These are phyloP conservation scores for Trypanosoma scelopori DNA, from an alignment of 208 protist species.

Conservation along the genomic window DNA sequence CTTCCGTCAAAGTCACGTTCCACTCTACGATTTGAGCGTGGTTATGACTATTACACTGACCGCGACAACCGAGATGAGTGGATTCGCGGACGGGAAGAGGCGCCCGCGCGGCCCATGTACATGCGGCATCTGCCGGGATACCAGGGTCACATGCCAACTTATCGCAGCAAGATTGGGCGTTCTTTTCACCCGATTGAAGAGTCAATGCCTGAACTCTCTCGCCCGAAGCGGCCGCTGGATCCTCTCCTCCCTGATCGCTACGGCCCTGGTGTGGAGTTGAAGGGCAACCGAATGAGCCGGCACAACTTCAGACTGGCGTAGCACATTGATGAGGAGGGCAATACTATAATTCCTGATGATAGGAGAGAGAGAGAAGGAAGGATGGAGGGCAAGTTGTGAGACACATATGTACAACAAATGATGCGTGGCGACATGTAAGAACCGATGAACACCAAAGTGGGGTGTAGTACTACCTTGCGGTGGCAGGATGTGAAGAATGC, in stretches of 20 bases:
- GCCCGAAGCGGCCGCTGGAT: slow-evolving; percentile 37
- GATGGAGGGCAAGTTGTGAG: slow-evolving; percentile 2
- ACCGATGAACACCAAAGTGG: too few species aligned
- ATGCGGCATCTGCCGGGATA: slow-evolving; percentile 72
- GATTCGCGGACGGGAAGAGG: slow-evolving; percentile 63
- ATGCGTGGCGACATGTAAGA: not conserved
- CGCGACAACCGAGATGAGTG: slow-evolving; percentile 78
- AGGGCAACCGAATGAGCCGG: slow-evolving; percentile 57
- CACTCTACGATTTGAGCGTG: slow-evolving; percentile 3
- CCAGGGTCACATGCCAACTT: slow-evolving; percentile 77
- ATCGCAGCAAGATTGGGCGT: slow-evolving; percentile 73
- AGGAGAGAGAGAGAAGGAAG: slow-evolving; percentile 1
- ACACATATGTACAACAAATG: slow-evolving; percentile 19
- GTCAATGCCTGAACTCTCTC: slow-evolving; percentile 69
- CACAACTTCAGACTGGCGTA: slow-evolving; percentile 79
- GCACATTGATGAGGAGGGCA: not conserved
- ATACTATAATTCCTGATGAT: not conserved
- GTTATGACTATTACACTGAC: slow-evolving; percentile 65
- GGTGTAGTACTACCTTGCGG: too few species aligned
- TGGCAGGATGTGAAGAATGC: slow-evolving; percentile 1
- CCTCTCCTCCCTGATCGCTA: slow-evolving; percentile 48
- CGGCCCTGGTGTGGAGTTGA: slow-evolving; percentile 52
- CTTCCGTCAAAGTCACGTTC: not conserved
- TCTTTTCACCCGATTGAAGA: slow-evolving; percentile 90
- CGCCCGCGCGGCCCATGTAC: slow-evolving; percentile 54